Base-by-base conservation (phyloP, 257 asterid species). In the Ligustrum vulgare region DNA sequence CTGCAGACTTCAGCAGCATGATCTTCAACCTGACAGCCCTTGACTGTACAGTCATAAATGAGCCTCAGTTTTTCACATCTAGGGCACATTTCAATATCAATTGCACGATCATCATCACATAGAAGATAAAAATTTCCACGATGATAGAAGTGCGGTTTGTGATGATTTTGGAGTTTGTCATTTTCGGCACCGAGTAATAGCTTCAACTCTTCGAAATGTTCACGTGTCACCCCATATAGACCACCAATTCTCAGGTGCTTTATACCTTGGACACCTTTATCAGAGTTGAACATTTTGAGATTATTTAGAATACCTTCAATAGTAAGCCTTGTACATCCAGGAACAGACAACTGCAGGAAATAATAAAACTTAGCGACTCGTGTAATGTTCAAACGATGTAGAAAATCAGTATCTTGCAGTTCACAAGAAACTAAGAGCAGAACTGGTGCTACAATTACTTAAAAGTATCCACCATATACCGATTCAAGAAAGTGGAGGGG, bases 41-140 rank as follows among this genome's bases (percentile, higher is more conserved):
- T 86, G 2, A 92, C 80, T 12, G 98, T 94, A 67, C 98, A 94
- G 78, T 94, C 98, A 63, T 90, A 94, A 33, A 94, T 91, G 86
- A 92, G 41, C 83, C 85, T 83, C 33, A 81, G 78, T 16, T 89
- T 85, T 69, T 86, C 86, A 64, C 98, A 94, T 67, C 74, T 78
- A 2, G 98, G 97, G 77, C 98, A 94, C 83, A 76, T 72, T 73
- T 94, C 97, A 77, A 94, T 80, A 71, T 94, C 98, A 35, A 94
- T 67, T 9, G 89, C 84, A 25, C 95, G 91, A 63, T 88, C 88
- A 80, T 92, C 98, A 63, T 92, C 92, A 60, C 76, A 78, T 37
- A 87, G 86, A 31, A 89, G 82, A 81, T 91, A 89, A 58, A 80
- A 63, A 18, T 87, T 86, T 56, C 90, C 89, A 25, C 91, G 83